Conservation (phyloP, 2,329 filamentous ascomycete genomes). For the Biscogniauxia mediterranea region DNA sequence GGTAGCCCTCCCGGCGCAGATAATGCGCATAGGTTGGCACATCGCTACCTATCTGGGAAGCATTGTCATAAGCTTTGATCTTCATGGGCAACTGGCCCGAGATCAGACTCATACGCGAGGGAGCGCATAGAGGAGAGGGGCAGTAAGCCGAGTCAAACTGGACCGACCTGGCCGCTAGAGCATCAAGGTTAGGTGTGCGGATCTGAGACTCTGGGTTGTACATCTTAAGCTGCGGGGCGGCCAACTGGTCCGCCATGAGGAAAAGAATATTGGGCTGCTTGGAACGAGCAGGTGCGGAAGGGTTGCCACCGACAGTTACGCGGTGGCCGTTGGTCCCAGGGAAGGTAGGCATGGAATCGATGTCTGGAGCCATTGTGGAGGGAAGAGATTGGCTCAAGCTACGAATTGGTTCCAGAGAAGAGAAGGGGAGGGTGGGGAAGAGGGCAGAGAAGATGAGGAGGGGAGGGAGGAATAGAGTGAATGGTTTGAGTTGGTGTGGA, state of each 20-base stretch:
- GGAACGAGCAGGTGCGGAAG: conserved; percentile 23
- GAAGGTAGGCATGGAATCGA: conserved; percentile 67
- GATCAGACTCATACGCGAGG: conserved; percentile 92
- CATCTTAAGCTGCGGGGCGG: conserved; percentile 86
- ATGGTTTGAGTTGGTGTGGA: not conserved
- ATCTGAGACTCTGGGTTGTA: conserved; percentile 87
- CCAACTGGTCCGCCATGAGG: conserved; percentile 96
- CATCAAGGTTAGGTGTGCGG: conserved; percentile 87
- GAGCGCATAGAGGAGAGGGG: conserved; percentile 87
- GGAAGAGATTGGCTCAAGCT: not conserved
- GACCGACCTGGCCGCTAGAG: conserved; percentile 75
- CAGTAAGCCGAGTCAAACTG: conserved; percentile 95
- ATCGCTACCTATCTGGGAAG: conserved; percentile 77
- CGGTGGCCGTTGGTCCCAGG: conserved; percentile 28
- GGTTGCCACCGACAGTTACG: conserved; percentile 26
- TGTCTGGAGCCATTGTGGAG: conserved; percentile 62
- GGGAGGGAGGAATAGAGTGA: not conserved
- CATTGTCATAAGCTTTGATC: conserved; percentile 91
- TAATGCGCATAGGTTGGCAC: conserved; percentile 92
- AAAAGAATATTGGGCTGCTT: conserved; percentile 77
- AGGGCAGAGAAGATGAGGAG: not conserved
- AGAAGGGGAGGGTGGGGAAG: conserved; percentile 1
- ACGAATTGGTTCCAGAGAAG: conserved; percentile 6
- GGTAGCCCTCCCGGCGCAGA: conserved; percentile 78
- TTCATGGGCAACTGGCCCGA: conserved; percentile 87